Percentiles rank a stretch among this genome's conserved stretches.
Evolutionary conservation across 495 filamentous ascomycete genomes (phyloP).

Genomic region (Xylaria castorea): DNA sequence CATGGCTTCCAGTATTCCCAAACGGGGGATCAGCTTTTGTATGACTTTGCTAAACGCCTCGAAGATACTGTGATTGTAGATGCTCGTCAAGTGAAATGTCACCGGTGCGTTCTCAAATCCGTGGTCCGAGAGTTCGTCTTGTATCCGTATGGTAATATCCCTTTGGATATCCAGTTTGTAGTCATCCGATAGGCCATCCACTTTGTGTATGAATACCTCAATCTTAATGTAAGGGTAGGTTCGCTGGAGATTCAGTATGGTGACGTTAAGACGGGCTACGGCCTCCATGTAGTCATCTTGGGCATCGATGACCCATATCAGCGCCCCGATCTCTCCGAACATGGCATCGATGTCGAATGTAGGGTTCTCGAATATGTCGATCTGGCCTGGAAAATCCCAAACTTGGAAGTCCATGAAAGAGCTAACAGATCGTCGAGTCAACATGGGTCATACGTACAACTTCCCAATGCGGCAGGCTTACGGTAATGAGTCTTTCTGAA

Average conservation of each 20-base stretch:
- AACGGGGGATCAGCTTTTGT: conserved; percentile 92
- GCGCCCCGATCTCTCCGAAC: conserved; percentile 88
- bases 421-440: conserved; percentile 50
- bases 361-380: conserved; percentile 81
- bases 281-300: conserved; percentile 96
- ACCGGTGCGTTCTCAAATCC: conserved; percentile 92
- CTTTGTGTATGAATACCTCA: conserved; percentile 98
- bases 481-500: conserved; percentile 93
- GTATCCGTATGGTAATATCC: conserved; percentile 94
- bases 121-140: conserved; percentile 90
- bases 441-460: background rate
- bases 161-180: conserved; percentile 92
- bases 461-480: conserved; percentile 43
- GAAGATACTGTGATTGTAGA: conserved; percentile 98
- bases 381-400: conserved; percentile 94
- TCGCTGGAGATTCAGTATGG: conserved; percentile 84
- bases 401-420: conserved; percentile 99
- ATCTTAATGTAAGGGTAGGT: conserved; percentile 91
- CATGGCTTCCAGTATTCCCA: conserved; percentile 89
- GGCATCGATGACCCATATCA: conserved; percentile 98
- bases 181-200: conserved; percentile 92
- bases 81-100: conserved; percentile 91
- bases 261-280: conserved; percentile 81
- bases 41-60: conserved; percentile 98
- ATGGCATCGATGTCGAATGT: conserved; percentile 89